Evolutionary conservation across 1,139 yeast genomes (phyloP).

Genomic region (Pichia kudriavzevii): DNA sequence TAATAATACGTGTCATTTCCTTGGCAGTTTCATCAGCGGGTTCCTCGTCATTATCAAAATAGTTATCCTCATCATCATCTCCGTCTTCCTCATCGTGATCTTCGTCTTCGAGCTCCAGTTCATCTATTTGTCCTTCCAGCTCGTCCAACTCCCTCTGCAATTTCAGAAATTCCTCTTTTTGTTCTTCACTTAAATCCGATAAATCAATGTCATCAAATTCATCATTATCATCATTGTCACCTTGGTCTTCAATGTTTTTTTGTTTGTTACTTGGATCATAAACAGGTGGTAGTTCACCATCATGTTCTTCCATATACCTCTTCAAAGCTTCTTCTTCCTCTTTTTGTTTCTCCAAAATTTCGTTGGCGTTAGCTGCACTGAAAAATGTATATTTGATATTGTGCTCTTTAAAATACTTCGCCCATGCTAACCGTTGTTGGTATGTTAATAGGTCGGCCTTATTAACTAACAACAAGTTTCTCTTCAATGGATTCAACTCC

Average conservation of each 20-base stretch:
- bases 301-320: conserved; percentile 21
- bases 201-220: conserved; percentile 17
- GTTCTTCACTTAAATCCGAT: conserved; percentile 31
- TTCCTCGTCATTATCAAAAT: conserved; percentile 24
- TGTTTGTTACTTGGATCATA: conserved; percentile 37
- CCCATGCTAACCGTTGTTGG: conserved; percentile 79
- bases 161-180: conserved; percentile 23
- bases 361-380: conserved; percentile 83
- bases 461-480: conserved; percentile 77
- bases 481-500: conserved; percentile 62
- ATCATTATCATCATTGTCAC: conserved; percentile 20
- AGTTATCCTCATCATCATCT: conserved; percentile 14
- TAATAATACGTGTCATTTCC: conserved; percentile 60
- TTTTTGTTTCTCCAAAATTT: conserved; percentile 52
- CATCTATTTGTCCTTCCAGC: conserved; percentile 25
- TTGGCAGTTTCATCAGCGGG: conserved; percentile 28
- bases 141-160: conserved; percentile 27
- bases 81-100: conserved; percentile 20
- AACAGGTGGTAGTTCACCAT: conserved; percentile 44
- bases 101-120: conserved; percentile 17
- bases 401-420: conserved; percentile 61
- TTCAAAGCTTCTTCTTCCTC: conserved; percentile 31
- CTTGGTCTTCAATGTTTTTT: conserved; percentile 58
- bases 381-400: conserved; percentile 84
- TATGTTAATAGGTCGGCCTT: conserved; percentile 84